These are phyloP conservation scores for Chlorella sp. DNA, from an alignment of 139 green algal species.

Conservation along the genomic window DNA sequence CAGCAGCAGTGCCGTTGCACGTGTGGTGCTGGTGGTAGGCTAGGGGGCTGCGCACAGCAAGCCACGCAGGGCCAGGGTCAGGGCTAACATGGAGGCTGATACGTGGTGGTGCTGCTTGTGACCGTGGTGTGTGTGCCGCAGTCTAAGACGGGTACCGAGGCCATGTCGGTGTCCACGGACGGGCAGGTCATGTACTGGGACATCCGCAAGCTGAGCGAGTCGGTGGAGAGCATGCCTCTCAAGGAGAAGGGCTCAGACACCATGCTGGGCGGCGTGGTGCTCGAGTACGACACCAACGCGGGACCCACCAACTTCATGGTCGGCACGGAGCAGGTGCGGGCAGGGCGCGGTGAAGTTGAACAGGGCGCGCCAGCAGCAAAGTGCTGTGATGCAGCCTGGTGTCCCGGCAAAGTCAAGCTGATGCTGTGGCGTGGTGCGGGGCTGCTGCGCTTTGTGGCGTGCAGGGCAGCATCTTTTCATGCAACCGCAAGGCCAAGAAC, in stretches of 20 bases:
- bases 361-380: too few species aligned
- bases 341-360: too few species aligned
- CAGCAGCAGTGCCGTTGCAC: neutral
- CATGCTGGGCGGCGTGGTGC: conserved; percentile 53
- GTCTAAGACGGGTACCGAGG: conserved; percentile 88
- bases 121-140: conserved; percentile 31
- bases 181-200: conserved; percentile 84
- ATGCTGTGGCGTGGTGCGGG: too few species aligned
- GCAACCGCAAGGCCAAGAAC: conserved; percentile 91
- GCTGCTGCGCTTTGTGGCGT: neutral
- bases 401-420: too few species aligned
- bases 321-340: conserved; percentile 74
- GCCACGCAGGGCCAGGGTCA: neutral
- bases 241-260: conserved; percentile 62
- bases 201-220: conserved; percentile 73
- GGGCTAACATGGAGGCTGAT: neutral
- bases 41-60: neutral
- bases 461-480: conserved; percentile 49
- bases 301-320: conserved; percentile 95
- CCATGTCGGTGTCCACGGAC: conserved; percentile 72
- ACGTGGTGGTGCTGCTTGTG: too few species aligned
- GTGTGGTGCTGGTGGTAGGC: neutral
- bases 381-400: too few species aligned
- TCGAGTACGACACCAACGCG: conserved; percentile 80
- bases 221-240: conserved; percentile 60